These are phyloP conservation scores for Neolecta irregularis DNA, from an alignment of 1,139 yeast species.

Conservation along the genomic window DNA sequence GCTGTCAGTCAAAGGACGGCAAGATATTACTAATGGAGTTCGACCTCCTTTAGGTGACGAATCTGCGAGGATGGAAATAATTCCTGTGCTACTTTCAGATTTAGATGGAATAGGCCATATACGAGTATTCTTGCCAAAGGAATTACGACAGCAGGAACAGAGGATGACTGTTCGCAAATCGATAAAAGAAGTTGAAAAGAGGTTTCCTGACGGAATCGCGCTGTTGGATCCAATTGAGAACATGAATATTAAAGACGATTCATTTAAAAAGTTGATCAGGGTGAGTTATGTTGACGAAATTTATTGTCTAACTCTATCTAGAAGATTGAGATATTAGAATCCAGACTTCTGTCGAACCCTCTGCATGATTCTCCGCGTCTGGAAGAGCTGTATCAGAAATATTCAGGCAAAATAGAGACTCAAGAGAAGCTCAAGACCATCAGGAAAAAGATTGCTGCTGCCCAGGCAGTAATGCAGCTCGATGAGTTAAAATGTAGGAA, in stretches of 20 bases:
- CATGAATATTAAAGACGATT: conserved; percentile 78
- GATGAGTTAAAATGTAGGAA: conserved; percentile 88
- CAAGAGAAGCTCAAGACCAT: conserved; percentile 46
- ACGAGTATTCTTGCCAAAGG: conserved; percentile 69
- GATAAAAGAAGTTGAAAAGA: conserved; percentile 57
- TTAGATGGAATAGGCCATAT: conserved; percentile 63
- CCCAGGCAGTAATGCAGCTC: conserved; percentile 81
- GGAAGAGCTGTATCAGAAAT: conserved; percentile 43
- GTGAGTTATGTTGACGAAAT: conserved; percentile 4
- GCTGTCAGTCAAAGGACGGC: conserved; percentile 33
- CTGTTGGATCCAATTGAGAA: conserved; percentile 74
- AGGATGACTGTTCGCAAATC: conserved; percentile 63
- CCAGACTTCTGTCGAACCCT: conserved; percentile 56
- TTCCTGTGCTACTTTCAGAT: conserved; percentile 72
- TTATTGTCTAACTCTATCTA: conserved; percentile 20
- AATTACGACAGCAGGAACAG: conserved; percentile 53
- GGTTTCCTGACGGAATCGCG: conserved; percentile 84
- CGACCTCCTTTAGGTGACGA: conserved; percentile 66
- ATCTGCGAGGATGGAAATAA: conserved; percentile 54
- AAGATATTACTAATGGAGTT: conserved; percentile 71
- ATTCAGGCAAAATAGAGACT: conserved; percentile 46
- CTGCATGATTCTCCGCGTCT: conserved; percentile 51
- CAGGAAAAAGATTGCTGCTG: conserved; percentile 55
- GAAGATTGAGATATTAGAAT: conserved; percentile 68
- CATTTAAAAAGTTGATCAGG: conserved; percentile 46